A percentile compares a stretch with the other conserved stretches of the same genome.
These are phyloP conservation scores for Starmerella floris DNA, from an alignment of 805 yeast species.

Conservation along the genomic window DNA sequence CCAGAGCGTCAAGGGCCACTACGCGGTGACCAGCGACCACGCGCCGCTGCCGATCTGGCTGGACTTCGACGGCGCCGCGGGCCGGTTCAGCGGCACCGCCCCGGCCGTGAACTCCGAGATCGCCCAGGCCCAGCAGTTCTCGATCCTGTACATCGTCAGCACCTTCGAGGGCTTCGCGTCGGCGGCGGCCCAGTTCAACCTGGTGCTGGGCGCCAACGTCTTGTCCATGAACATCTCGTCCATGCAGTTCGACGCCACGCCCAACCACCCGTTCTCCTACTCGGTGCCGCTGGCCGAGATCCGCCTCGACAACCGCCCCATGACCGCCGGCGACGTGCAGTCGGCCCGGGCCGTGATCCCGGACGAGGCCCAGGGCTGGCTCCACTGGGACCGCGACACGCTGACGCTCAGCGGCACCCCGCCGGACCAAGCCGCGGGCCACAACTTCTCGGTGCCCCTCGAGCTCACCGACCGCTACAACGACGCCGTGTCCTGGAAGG, in stretches of 20 bases:
- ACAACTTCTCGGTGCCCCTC: slow-evolving; percentile 28
- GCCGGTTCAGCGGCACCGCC: slow-evolving; percentile 73
- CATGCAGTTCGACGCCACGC: slow-evolving; percentile 55
- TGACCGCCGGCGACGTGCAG: slow-evolving; percentile 42
- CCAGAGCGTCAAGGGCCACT: slow-evolving; percentile 47
- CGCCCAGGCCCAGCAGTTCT: slow-evolving; percentile 71
- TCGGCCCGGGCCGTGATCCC: slow-evolving; percentile 44
- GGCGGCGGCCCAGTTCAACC: slow-evolving; percentile 51
- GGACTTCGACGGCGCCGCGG: slow-evolving; percentile 43
- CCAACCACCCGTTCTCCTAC: slow-evolving; percentile 40
- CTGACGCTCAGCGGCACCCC: slow-evolving; percentile 58
- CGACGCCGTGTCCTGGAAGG: slow-evolving; percentile 25
- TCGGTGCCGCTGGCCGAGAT: slow-evolving; percentile 46
- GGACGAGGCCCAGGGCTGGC: slow-evolving; percentile 42
- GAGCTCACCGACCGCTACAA: slow-evolving; percentile 30
- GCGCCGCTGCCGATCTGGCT: slow-evolving; percentile 90
- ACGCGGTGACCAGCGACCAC: slow-evolving; percentile 69
- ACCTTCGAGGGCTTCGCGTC: slow-evolving; percentile 66
- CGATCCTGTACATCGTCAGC: slow-evolving; percentile 62
- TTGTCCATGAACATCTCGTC: slow-evolving; percentile 53
- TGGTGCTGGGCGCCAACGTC: slow-evolving; percentile 80
- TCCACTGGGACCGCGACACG: slow-evolving; percentile 45
- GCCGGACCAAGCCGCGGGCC: slow-evolving; percentile 36
- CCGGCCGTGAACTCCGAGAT: slow-evolving; percentile 74
- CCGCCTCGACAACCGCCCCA: slow-evolving; percentile 43